These are phyloP conservation scores for Paecilomyces variotii DNA, from an alignment of 2,329 filamentous ascomycete genomes.

Conservation along the genomic window DNA sequence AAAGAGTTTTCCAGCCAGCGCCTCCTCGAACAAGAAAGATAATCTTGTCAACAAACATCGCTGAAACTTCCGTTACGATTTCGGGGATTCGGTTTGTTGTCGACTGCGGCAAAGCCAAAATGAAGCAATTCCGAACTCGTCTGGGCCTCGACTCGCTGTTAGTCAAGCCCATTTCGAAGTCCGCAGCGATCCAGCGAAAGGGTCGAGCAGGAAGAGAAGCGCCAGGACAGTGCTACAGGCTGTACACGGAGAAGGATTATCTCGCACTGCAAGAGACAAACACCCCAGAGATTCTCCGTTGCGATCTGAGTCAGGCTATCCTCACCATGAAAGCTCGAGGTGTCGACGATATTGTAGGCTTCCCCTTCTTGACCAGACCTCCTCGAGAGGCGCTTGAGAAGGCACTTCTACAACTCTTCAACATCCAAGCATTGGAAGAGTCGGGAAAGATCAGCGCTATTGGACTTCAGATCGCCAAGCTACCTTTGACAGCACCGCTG, in stretches of 20 bases:
- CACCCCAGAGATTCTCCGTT: conserved; percentile 81
- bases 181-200: conserved; percentile 82
- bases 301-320: conserved; percentile 76
- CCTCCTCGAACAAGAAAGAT: conserved; percentile 73
- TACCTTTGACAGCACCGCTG: conserved; percentile 74
- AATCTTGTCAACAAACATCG: conserved; percentile 91
- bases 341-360: conserved; percentile 69
- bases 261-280: conserved; percentile 62
- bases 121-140: conserved; percentile 79
- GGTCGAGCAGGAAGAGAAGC: conserved; percentile 91
- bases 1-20: conserved; percentile 72
- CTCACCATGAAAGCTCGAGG: conserved; percentile 91
- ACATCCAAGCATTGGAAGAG: conserved; percentile 67
- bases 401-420: conserved; percentile 70
- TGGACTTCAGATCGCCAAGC: conserved; percentile 68
- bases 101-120: conserved; percentile 87
- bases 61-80: conserved; percentile 96
- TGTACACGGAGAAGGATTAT: conserved; percentile 79
- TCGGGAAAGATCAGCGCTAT: conserved; percentile 64
- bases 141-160: conserved; percentile 86
- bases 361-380: conserved; percentile 79
- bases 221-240: conserved; percentile 76
- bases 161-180: conserved; percentile 84
- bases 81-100: conserved; percentile 86
- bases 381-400: conserved; percentile 70